Conservation (phyloP, 1,284 basidiomycete species). For the Pseudozyma pruni region DNA sequence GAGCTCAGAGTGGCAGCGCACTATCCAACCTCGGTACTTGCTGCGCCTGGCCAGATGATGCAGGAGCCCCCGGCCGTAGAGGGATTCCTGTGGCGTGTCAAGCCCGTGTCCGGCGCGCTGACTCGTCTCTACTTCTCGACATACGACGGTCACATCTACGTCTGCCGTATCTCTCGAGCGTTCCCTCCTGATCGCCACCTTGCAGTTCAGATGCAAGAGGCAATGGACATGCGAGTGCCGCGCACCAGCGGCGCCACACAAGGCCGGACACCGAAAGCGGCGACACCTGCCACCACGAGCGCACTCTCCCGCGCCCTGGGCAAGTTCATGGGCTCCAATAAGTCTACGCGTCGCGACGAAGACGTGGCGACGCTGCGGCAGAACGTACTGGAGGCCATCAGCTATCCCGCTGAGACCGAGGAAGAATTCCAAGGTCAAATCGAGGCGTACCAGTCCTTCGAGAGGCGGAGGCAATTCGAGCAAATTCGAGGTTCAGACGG, state of each 20-base stretch:
- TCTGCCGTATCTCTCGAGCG: conserved; percentile 72
- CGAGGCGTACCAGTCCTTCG: conserved; percentile 54
- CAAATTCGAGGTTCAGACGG: conserved; percentile 78
- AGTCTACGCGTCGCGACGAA: conserved; percentile 52
- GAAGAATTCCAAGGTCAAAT: conserved; percentile 53
- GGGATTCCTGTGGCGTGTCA: conserved; percentile 79
- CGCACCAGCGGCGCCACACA: conserved; percentile 27
- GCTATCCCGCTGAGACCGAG: conserved; percentile 41
- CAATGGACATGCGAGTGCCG: conserved; percentile 39
- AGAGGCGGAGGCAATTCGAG: conserved; percentile 72
- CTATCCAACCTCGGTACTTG: conserved; percentile 72
- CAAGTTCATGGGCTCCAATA: conserved; percentile 40
- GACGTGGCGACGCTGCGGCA: conserved; percentile 67
- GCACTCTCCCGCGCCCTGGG: conserved; percentile 36
- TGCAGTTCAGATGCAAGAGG: conserved; percentile 69
- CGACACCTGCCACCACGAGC: conserved; percentile 10
- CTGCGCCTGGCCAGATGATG: conserved; percentile 73
- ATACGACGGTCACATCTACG: conserved; percentile 80
- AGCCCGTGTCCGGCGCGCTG: conserved; percentile 74
- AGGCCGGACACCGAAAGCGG: conserved; percentile 5
- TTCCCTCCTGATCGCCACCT: conserved; percentile 76
- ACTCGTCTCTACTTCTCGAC: conserved; percentile 77
- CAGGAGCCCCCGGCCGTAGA: conserved; percentile 80
- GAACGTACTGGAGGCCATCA: conserved; percentile 54
- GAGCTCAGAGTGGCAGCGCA: conserved; percentile 80